These are phyloP conservation scores for Arthrobotrys musiformis DNA, from an alignment of 2,329 filamentous ascomycete species.

Conservation along the genomic window DNA sequence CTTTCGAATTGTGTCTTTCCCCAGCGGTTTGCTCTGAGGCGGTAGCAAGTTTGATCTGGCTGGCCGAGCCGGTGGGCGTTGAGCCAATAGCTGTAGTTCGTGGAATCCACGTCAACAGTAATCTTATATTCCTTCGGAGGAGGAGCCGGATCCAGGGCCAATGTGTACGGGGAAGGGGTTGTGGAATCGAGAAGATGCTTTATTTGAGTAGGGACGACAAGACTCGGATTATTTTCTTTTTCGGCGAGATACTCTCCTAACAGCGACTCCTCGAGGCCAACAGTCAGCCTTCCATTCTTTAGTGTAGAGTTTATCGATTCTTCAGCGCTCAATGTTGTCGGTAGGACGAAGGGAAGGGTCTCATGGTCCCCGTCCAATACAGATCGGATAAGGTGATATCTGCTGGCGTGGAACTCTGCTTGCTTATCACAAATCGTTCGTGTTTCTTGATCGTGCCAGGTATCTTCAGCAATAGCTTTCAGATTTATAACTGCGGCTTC, in stretches of 20 bases:
- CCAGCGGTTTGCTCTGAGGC: conserved; percentile 17
- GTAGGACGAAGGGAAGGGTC: background rate
- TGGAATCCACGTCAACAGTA: background rate
- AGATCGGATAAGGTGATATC: conserved; percentile 18
- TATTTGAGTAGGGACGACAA: conserved; percentile 1
- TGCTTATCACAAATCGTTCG: conserved; percentile 11
- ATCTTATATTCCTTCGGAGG: conserved; percentile 20
- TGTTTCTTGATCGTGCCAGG: conserved; percentile 13
- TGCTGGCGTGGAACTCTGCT: conserved; percentile 12
- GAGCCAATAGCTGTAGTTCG: background rate
- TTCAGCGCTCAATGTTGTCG: conserved; percentile 21
- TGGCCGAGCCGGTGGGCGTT: conserved; percentile 9
- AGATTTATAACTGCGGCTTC: conserved; percentile 23
- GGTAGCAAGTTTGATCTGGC: conserved; percentile 24
- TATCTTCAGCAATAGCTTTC: background rate
- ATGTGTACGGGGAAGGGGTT: background rate
- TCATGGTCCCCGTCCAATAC: background rate
- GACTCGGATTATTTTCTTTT: background rate
- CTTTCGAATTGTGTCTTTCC: conserved; percentile 11
- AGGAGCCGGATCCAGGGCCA: background rate
- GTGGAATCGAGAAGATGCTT: background rate
- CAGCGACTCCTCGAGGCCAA: conserved; percentile 17
- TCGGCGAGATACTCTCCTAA: background rate
- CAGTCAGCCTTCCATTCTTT: background rate
- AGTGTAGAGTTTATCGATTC: background rate